Evolutionary conservation across 495 filamentous ascomycete genomes (phyloP).

Genomic region (Penicillium waksmanii): DNA sequence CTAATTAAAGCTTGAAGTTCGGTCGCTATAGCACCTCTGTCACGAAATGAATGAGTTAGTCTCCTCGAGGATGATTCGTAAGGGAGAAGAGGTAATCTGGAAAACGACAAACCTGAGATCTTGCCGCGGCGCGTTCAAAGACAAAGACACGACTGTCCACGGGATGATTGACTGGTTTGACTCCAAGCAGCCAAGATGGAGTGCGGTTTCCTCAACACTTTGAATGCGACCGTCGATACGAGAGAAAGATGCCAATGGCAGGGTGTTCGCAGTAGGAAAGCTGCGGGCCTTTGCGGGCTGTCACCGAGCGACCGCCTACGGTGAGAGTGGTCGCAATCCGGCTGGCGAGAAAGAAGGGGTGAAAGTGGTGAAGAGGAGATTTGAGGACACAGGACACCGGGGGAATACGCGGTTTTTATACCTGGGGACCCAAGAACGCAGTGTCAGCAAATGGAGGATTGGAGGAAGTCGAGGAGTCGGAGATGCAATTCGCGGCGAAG

Average conservation of each 20-base stretch:
- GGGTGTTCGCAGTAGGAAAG: slow-evolving; percentile 9
- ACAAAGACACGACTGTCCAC: slow-evolving; percentile 1
- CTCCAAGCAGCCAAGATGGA: background rate
- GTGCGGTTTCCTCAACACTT: background rate
- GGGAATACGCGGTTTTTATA: slow-evolving; percentile 11
- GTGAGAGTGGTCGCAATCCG: slow-evolving; percentile 10
- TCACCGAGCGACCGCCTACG: slow-evolving; percentile 23
- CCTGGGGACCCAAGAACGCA: slow-evolving; percentile 8
- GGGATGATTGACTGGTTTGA: background rate
- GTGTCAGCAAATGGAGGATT: slow-evolving; percentile 20
- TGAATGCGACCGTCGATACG: background rate
- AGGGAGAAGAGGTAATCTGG: background rate
- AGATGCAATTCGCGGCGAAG: slow-evolving; percentile 17
- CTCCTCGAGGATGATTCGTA: background rate
- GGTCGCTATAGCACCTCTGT: background rate
- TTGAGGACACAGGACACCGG: slow-evolving; percentile 4
- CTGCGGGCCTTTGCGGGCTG: slow-evolving; percentile 29
- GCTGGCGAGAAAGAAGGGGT: slow-evolving; percentile 3
- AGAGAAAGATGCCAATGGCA: slow-evolving; percentile 10
- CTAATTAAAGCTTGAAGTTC: background rate
- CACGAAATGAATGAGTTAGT: background rate
- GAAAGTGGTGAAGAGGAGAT: background rate
- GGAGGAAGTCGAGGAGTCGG: slow-evolving; percentile 13
- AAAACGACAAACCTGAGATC: background rate
- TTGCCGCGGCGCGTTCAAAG: slow-evolving; percentile 9